Conservation (phyloP, 2,329 filamentous ascomycete genomes). For the Pochonia chlamydosporia region DNA sequence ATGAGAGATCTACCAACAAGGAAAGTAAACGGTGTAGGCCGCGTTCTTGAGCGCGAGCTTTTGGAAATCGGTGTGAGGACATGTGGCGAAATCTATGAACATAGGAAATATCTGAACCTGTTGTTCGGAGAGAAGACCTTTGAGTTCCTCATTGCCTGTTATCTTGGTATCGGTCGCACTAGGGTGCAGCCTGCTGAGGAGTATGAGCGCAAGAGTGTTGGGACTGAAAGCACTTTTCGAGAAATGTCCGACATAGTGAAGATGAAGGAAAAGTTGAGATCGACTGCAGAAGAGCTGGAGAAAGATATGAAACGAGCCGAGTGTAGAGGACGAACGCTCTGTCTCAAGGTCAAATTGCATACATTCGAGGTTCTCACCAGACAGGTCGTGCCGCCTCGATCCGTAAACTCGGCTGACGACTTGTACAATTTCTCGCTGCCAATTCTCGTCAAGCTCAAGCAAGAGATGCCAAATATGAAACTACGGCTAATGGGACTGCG, state of each 20-base stretch:
- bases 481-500: constrained; percentile 83
- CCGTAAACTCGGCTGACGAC: constrained; percentile 70
- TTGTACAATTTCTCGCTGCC: constrained; percentile 76
- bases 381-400: constrained; percentile 68
- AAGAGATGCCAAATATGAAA: constrained; percentile 73
- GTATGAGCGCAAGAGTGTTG: constrained; percentile 87
- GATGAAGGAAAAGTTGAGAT: constrained; percentile 71
- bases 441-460: constrained; percentile 77
- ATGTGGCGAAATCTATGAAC: constrained; percentile 78
- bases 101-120: constrained; percentile 66
- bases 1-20: constrained; percentile 79
- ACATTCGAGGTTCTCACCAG: constrained; percentile 88
- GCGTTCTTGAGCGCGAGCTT: constrained; percentile 88
- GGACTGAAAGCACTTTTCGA: constrained; percentile 85
- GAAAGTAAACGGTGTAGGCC: constrained; percentile 92
- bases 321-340: constrained; percentile 85
- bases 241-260: constrained; percentile 66
- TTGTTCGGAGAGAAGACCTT: constrained; percentile 91
- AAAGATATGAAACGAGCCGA: constrained; percentile 74
- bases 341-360: constrained; percentile 88
- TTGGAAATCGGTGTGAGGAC: constrained; percentile 81
- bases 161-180: constrained; percentile 82
- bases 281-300: constrained; percentile 79
- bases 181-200: constrained; percentile 81
- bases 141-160: constrained; percentile 76